Percentiles rank a stretch among this genome's conserved stretches.
These are phyloP conservation scores for Alternaria sp. DNA, from an alignment of 2,329 filamentous ascomycete genomes.

Conservation along the genomic window DNA sequence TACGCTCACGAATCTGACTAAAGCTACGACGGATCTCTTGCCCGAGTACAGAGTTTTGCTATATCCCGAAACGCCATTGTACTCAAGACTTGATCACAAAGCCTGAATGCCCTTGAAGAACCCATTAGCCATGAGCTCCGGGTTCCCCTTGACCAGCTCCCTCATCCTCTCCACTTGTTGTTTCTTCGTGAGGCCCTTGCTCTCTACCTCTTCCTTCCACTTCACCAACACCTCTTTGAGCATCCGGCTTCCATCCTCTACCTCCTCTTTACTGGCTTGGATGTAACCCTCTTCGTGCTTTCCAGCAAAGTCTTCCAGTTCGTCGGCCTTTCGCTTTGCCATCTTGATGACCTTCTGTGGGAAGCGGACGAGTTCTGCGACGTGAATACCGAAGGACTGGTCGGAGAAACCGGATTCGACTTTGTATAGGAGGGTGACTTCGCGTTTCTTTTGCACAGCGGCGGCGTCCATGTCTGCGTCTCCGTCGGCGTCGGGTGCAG, in stretches of 20 bases:
- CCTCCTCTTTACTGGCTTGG: conserved; percentile 73
- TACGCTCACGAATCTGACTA: background rate
- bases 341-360: conserved; percentile 97
- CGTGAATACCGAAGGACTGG: conserved; percentile 97
- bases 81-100: conserved; percentile 36
- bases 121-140: conserved; percentile 65
- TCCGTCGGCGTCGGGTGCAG: background rate
- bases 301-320: conserved; percentile 91
- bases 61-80: background rate
- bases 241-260: conserved; percentile 84
- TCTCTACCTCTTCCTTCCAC: conserved; percentile 82
- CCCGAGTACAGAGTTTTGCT: background rate
- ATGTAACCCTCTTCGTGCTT: conserved; percentile 67
- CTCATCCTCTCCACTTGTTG: conserved; percentile 81
- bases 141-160: conserved; percentile 77
- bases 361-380: conserved; percentile 94
- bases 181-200: conserved; percentile 59
- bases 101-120: conserved; percentile 70
- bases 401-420: conserved; percentile 95
- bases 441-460: conserved; percentile 56
- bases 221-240: conserved; percentile 81
- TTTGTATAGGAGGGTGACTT: conserved; percentile 96
- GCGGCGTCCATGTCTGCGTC: conserved; percentile 49
- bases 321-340: conserved; percentile 98
- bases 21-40: background rate